Conservation (phyloP, 2,329 filamentous ascomycete species). For the Aspergillus quadrilineatus region DNA sequence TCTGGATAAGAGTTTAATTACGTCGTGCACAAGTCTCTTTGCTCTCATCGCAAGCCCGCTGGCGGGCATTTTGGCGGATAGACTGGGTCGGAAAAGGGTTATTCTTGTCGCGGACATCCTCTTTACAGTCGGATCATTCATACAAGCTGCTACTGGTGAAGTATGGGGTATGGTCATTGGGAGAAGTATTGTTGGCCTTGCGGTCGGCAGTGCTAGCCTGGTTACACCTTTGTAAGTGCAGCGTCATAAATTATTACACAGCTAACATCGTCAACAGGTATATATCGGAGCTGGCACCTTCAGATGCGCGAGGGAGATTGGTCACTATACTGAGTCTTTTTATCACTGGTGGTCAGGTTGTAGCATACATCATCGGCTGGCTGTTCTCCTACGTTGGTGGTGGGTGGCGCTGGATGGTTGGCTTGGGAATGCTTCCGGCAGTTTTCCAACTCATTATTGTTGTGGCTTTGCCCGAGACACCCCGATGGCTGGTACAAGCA, state of each 20-base stretch:
- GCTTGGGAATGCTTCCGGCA: constrained; percentile 76
- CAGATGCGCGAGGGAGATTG: constrained; percentile 71
- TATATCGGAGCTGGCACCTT: constrained; percentile 81
- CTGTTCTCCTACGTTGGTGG: constrained; percentile 59
- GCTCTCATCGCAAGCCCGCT: constrained; percentile 58
- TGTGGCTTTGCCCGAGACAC: constrained; percentile 78
- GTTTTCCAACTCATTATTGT: constrained; percentile 68
- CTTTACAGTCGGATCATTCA: constrained; percentile 46
- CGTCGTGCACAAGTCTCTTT: constrained; percentile 57
- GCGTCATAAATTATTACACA: not conserved
- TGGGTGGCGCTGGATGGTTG: constrained; percentile 92
- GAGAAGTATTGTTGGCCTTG: constrained; percentile 48
- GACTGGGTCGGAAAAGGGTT: constrained; percentile 47
- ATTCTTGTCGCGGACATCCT: constrained; percentile 49
- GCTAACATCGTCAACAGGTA: constrained; percentile 50
- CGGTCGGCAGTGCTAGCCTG: constrained; percentile 60
- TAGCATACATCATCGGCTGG: constrained; percentile 85
- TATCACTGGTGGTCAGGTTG: constrained; percentile 82
- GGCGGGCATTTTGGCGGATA: constrained; percentile 54
- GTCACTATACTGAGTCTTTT: constrained; percentile 81
- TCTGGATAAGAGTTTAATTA: constrained; percentile 59
- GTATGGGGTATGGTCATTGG: constrained; percentile 50
- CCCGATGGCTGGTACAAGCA: constrained; percentile 77
- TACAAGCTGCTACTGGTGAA: constrained; percentile 41
- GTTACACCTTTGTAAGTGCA: constrained; percentile 67